Evolutionary conservation across 148 eudicot species (phyloP).

Genomic region (Rhododendron kiyosumense): DNA sequence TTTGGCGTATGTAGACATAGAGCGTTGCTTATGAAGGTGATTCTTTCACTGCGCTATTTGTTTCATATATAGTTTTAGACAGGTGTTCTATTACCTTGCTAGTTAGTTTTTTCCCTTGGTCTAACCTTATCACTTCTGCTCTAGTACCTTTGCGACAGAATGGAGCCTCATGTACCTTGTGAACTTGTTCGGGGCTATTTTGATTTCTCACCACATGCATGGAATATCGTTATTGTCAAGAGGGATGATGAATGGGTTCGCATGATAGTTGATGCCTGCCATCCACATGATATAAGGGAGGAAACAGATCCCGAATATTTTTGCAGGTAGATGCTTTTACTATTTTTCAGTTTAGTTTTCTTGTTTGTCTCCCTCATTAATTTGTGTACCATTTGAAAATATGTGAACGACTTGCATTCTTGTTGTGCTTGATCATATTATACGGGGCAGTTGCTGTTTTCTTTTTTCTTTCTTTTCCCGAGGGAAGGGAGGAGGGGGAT

Average conservation of each 20-base stretch:
- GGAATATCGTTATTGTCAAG: slow-evolving; percentile 70
- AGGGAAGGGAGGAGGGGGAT: background rate
- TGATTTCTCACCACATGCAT: slow-evolving; percentile 91
- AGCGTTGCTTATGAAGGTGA: slow-evolving; percentile 89
- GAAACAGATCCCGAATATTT: slow-evolving; percentile 84
- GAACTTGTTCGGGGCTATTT: slow-evolving; percentile 93
- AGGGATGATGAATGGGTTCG: slow-evolving; percentile 76
- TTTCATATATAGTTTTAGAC: background rate
- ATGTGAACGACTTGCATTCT: slow-evolving; percentile 1
- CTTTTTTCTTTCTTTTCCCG: background rate
- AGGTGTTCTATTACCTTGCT: background rate
- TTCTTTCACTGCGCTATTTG: background rate
- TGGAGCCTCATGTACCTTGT: slow-evolving; percentile 95
- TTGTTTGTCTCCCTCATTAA: background rate
- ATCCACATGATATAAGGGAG: slow-evolving; percentile 81
- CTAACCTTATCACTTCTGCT: slow-evolving; percentile 19
- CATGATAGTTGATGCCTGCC: slow-evolving; percentile 93
- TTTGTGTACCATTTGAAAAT: background rate
- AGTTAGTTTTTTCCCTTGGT: background rate
- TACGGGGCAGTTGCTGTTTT: background rate
- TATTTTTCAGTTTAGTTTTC: background rate
- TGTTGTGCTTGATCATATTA: background rate
- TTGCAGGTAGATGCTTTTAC: slow-evolving; percentile 47
- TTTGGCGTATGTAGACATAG: slow-evolving; percentile 95
- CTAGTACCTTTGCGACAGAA: slow-evolving; percentile 88